phyloP scores from a whole-genome alignment of 345 rosid genomes.

The Dipteronia dyeriana region DNA sequence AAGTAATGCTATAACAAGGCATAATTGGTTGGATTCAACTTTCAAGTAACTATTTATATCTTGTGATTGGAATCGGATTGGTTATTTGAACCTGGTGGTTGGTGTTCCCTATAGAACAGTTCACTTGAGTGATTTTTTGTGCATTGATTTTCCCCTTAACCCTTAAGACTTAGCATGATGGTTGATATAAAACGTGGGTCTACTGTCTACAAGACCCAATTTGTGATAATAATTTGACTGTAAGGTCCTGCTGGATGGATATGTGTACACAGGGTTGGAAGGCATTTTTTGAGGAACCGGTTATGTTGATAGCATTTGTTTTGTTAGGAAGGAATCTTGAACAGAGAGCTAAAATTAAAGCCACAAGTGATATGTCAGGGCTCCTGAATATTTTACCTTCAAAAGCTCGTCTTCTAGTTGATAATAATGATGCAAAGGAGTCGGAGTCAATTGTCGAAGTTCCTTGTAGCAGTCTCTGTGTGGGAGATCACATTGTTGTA shows the following conservation, averaged over 20 bases:
- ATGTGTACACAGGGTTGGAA: constrained; percentile 82
- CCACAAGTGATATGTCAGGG: constrained; percentile 97
- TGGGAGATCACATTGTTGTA: constrained; percentile 85
- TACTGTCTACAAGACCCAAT: constrained; percentile 12
- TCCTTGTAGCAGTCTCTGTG: constrained; percentile 76
- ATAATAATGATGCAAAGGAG: constrained; percentile 45
- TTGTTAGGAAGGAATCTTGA: constrained; percentile 97
- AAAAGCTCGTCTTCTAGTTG: constrained; percentile 88
- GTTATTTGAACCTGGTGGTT: background rate
- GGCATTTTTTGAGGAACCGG: constrained; percentile 94
- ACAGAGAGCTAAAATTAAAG: constrained; percentile 97
- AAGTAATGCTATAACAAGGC: too few species aligned
- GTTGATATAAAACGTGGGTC: background rate
- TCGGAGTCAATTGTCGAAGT: constrained; percentile 68
- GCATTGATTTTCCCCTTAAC: background rate
- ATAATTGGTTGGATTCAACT: too few species aligned
- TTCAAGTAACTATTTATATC: background rate
- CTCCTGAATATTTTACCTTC: constrained; percentile 86
- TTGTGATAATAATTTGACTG: constrained; percentile 9
- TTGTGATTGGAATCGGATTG: constrained; percentile 5
- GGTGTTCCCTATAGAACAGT: background rate
- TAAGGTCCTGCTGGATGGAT: constrained; percentile 24
- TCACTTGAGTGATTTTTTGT: background rate
- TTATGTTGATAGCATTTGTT: constrained; percentile 93
- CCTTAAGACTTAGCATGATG: background rate